Evolutionary conservation across 768 basidiomycete species (phyloP).

Genomic region (Suillus ampliporus): DNA sequence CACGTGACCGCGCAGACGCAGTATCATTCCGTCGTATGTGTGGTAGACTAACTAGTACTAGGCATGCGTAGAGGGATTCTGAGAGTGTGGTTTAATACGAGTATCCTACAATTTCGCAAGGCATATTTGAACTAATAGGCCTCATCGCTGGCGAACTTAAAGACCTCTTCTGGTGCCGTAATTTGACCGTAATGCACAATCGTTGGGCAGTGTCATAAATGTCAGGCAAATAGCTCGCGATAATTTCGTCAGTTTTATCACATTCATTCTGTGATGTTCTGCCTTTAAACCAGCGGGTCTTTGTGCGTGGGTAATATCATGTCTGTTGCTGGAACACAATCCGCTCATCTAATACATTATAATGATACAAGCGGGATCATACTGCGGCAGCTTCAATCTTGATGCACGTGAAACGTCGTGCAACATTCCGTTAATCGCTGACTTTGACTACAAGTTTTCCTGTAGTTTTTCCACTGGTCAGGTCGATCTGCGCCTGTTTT

Average conservation of each 20-base stretch:
- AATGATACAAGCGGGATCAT: background rate
- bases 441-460: constrained; percentile 90
- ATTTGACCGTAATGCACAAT: no score
- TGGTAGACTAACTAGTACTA: no score
- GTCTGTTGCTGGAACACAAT: background rate
- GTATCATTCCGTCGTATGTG: no score
- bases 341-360: background rate
- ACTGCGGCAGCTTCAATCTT: background rate
- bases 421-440: constrained; percentile 19
- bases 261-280: background rate
- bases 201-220: background rate
- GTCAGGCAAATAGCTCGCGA: background rate
- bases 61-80: no score
- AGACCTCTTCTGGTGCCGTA: no score
- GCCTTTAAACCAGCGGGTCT: background rate
- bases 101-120: no score
- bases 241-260: background rate
- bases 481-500: constrained; percentile 75
- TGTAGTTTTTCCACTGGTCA: constrained; percentile 75
- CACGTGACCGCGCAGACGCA: background rate
- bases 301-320: background rate
- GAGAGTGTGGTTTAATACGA: no score
- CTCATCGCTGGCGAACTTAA: no score
- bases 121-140: no score
- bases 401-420: background rate